phyloP scores from a whole-genome alignment of 2,329 filamentous ascomycete genomes.

The Colletotrichum tropicale region DNA sequence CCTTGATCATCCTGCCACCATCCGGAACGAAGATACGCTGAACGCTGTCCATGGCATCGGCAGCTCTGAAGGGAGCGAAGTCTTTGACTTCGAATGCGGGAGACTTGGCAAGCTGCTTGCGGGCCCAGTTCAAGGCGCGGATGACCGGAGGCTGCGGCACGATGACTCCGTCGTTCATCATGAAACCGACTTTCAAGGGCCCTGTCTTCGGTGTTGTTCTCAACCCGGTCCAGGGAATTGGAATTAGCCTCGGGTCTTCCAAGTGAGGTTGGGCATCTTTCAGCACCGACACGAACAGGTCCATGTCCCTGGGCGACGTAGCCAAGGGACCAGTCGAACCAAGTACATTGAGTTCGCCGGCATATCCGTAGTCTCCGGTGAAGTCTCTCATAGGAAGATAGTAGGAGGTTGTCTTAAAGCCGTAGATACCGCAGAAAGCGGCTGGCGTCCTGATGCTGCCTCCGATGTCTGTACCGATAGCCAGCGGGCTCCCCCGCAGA shows the following conservation, averaged over 20 bases:
- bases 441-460: constrained; percentile 43
- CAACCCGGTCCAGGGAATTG: constrained; percentile 33
- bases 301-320: constrained; percentile 34
- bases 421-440: constrained; percentile 35
- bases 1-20: constrained; percentile 35
- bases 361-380: constrained; percentile 22
- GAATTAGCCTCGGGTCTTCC: constrained; percentile 30
- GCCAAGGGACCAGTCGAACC: constrained; percentile 38
- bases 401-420: constrained; percentile 25
- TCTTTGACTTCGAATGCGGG: constrained; percentile 31
- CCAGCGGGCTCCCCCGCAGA: constrained; percentile 42
- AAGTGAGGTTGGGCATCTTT: constrained; percentile 28
- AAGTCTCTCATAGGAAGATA: constrained; percentile 30
- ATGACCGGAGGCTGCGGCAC: constrained; percentile 41
- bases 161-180: constrained; percentile 40
- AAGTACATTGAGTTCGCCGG: constrained; percentile 37
- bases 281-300: constrained; percentile 34
- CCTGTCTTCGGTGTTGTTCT: background rate
- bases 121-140: constrained; percentile 38
- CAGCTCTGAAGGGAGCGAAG: constrained; percentile 35
- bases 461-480: constrained; percentile 46
- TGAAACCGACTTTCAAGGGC: constrained; percentile 46
- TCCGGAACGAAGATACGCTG: constrained; percentile 51
- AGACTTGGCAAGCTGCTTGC: constrained; percentile 13
- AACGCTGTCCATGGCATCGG: constrained; percentile 34